Base-by-base conservation (phyloP, 495 filamentous ascomycete genomes). In the Aspergillus carlsbadensis region DNA sequence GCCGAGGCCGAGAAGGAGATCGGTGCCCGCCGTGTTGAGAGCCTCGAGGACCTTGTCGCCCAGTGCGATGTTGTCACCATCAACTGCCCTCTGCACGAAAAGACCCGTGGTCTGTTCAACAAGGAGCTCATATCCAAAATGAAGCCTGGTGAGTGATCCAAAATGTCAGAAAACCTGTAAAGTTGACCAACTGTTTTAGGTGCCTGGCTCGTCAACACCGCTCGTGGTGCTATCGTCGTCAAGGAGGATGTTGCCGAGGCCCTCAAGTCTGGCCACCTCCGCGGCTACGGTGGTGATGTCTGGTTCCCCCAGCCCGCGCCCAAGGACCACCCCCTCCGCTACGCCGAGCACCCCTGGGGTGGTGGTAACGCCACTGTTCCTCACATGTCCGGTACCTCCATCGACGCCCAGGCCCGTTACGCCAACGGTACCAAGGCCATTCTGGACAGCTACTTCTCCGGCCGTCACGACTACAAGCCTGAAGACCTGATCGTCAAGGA, bases 61-160 rank as follows among this genome's bases (percentile, higher is more conserved):
- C 92, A 97, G 83, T 97, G 92, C 75, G 94, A 98, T 64, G 89
- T 98, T 39, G 94, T 98, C 67, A 98, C 94, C 66, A 98, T 98
- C 77, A 98, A 98, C 84, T 97, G 93, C 84, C 94, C 94, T 57
- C 84, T 98, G 59, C 94, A 98, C 78, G 94, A 97, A 82, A 95
- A 94, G 83, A 98, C 94, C 42, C 81, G 83, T 31, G 94, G 94
- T 59, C 71, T 98, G 63, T 98, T 98, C 82, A 96, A 97, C 84
- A 98, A 98, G 88, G 91, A 97, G n/a, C 83, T 98, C 58, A 96
- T 98, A 66, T 82, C 87, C 65, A 97, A 97, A 89, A 98, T 98
- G 94, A 98, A 98, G 90, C 86, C 86, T 69, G 92, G 88, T 85
- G 73, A 68, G 80, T 29, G 3, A 8, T 63, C 17, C 31, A 24